phyloP scores from a whole-genome alignment of 1,284 basidiomycete genomes.

The Trametes pubescens region DNA sequence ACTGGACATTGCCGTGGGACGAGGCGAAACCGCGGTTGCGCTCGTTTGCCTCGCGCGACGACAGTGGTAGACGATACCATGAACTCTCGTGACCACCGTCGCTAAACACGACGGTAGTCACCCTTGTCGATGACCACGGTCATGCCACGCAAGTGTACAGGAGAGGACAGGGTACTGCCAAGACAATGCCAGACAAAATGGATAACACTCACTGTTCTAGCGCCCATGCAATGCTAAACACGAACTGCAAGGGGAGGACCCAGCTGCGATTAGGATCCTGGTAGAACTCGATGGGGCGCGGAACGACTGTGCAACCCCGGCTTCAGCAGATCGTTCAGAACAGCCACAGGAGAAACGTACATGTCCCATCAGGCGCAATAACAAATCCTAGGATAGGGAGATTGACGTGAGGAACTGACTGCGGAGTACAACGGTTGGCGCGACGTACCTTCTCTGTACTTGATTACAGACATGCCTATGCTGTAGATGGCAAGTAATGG shows the following conservation, averaged over 20 bases:
- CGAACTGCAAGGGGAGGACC: constrained; percentile 71
- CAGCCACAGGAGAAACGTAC: constrained; percentile 44
- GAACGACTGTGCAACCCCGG: constrained; percentile 53
- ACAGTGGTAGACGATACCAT: too few species aligned
- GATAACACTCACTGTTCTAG: constrained; percentile 67
- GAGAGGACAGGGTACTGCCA: too few species aligned
- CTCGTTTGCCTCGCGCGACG: too few species aligned
- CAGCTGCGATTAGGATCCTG: constrained; percentile 50
- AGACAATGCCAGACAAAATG: not conserved
- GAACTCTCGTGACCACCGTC: too few species aligned
- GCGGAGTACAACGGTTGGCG: not conserved
- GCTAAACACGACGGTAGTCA: too few species aligned
- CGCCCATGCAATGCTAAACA: constrained; percentile 73
- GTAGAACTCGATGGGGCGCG: constrained; percentile 58
- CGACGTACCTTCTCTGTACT: constrained; percentile 71
- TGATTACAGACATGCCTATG: constrained; percentile 64
- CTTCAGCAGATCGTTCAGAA: not conserved
- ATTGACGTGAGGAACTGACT: not conserved
- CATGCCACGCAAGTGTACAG: too few species aligned
- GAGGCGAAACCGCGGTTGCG: too few species aligned
- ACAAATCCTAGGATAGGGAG: constrained; percentile 50
- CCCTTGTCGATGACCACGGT: too few species aligned
- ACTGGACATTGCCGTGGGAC: too few species aligned
- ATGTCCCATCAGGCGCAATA: constrained; percentile 42
- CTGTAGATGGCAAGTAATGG: constrained; percentile 69